A percentile compares a stretch with the other conserved stretches of the same genome.
Evolutionary conservation across 352 stramenopile genomes (phyloP).

Genomic region (Peronospora farinosa): DNA sequence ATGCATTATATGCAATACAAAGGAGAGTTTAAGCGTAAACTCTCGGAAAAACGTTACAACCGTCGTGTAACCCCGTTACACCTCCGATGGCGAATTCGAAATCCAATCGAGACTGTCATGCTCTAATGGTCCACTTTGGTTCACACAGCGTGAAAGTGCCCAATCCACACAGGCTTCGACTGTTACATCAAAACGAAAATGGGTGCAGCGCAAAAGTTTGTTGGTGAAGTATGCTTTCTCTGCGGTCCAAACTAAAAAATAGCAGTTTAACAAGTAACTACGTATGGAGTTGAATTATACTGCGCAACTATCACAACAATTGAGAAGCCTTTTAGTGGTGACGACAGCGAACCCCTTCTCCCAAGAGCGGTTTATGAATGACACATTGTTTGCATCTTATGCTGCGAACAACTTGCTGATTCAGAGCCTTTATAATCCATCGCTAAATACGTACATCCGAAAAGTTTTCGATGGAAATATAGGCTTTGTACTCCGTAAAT

Average conservation of each 20-base stretch:
- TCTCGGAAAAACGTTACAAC: too few species aligned
- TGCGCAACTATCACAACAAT: slow-evolving; percentile 10
- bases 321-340: slow-evolving; percentile 31
- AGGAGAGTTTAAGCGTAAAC: too few species aligned
- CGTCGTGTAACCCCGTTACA: too few species aligned
- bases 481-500: slow-evolving; percentile 84
- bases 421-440: slow-evolving; percentile 85
- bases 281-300: slow-evolving; percentile 23
- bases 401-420: slow-evolving; percentile 78
- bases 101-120: slow-evolving; percentile 21
- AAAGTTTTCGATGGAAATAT: slow-evolving; percentile 80
- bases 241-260: slow-evolving; percentile 42
- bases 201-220: slow-evolving; percentile 36
- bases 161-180: slow-evolving; percentile 26
- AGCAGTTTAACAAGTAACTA: slow-evolving; percentile 43
- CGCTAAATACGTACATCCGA: slow-evolving; percentile 73
- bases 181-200: slow-evolving; percentile 35
- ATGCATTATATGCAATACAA: too few species aligned
- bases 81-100: slow-evolving; percentile 22
- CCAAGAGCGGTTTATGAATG: slow-evolving; percentile 83
- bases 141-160: slow-evolving; percentile 16
- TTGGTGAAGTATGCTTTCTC: slow-evolving; percentile 29
- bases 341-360: slow-evolving; percentile 77
- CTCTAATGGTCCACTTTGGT: slow-evolving; percentile 14
- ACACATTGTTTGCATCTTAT: slow-evolving; percentile 70